Percentiles rank a stretch among this genome's conserved stretches.
Conservation (phyloP, 2,329 filamentous ascomycete genomes). For the Colletotrichum endophyticum region DNA sequence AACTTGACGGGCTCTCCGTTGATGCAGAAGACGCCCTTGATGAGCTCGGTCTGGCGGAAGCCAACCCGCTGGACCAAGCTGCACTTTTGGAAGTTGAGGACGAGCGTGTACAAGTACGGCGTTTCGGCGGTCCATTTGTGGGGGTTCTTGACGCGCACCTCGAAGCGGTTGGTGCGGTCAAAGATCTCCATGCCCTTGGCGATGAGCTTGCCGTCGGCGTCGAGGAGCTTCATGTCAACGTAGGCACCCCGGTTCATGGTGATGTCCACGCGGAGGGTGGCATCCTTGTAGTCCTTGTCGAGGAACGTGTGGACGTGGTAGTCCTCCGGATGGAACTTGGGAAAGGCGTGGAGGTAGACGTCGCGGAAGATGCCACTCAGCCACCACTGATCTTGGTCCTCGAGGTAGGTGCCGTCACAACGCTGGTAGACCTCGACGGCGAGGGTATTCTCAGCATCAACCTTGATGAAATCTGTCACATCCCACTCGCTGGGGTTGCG, state of each 20-base stretch:
- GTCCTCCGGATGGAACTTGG: slow-evolving; percentile 58
- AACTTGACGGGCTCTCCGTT: slow-evolving; percentile 70
- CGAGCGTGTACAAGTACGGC: slow-evolving; percentile 63
- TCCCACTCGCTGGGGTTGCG: slow-evolving; percentile 79
- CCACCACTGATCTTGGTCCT: slow-evolving; percentile 77
- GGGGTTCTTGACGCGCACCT: slow-evolving; percentile 52
- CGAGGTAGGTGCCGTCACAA: slow-evolving; percentile 74
- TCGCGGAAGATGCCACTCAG: slow-evolving; percentile 72
- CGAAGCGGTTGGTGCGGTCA: slow-evolving; percentile 43
- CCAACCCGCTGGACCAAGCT: slow-evolving; percentile 62
- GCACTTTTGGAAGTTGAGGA: slow-evolving; percentile 38
- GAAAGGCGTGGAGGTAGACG: slow-evolving; percentile 68
- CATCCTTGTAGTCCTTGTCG: slow-evolving; percentile 58
- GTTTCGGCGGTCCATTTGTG: slow-evolving; percentile 74
- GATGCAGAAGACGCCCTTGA: slow-evolving; percentile 65
- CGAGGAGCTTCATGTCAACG: slow-evolving; percentile 40
- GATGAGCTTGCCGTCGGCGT: slow-evolving; percentile 32
- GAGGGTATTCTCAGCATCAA: slow-evolving; percentile 56
- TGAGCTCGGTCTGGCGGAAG: slow-evolving; percentile 67
- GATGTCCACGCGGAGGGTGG: slow-evolving; percentile 52
- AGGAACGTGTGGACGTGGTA: slow-evolving; percentile 61
- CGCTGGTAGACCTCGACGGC: slow-evolving; percentile 75
- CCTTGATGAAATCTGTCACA: slow-evolving; percentile 57
- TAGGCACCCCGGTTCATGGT: slow-evolving; percentile 40
- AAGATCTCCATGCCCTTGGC: slow-evolving; percentile 27